These are phyloP conservation scores for Botrytis deweyae DNA, from an alignment of 2,329 filamentous ascomycete species.

Conservation along the genomic window DNA sequence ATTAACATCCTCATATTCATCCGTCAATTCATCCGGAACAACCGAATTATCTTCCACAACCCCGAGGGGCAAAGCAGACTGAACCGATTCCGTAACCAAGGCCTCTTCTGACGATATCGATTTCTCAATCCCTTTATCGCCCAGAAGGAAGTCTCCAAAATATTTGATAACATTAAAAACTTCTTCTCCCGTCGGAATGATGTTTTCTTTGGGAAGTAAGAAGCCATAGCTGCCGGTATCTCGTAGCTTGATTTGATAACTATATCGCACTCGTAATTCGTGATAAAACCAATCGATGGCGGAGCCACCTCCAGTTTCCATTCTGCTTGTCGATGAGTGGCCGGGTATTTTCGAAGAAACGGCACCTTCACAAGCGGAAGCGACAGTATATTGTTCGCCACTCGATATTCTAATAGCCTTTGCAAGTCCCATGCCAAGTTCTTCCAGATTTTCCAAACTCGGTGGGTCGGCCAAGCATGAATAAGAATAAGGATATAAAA, in stretches of 20 bases:
- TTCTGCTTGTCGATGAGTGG: slow-evolving; percentile 43
- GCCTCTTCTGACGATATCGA: slow-evolving; percentile 24
- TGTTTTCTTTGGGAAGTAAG: slow-evolving; percentile 79
- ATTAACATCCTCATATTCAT: slow-evolving; percentile 27
- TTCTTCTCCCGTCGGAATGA: slow-evolving; percentile 86
- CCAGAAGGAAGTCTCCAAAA: slow-evolving; percentile 75
- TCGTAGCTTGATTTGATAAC: slow-evolving; percentile 90
- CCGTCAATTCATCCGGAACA: slow-evolving; percentile 18
- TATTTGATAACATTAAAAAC: slow-evolving; percentile 80
- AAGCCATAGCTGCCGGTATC: slow-evolving; percentile 96
- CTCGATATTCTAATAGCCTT: slow-evolving; percentile 84
- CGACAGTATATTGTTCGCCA: slow-evolving; percentile 72
- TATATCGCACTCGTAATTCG: slow-evolving; percentile 75
- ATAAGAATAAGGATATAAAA: slow-evolving; percentile 89
- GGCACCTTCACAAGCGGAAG: slow-evolving; percentile 83
- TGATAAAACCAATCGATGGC: slow-evolving; percentile 96
- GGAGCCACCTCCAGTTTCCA: slow-evolving; percentile 78
- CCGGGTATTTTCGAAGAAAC: slow-evolving; percentile 45
- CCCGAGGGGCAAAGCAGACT: slow-evolving; percentile 10
- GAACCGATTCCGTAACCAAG: neutral
- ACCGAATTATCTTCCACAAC: neutral
- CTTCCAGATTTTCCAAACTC: slow-evolving; percentile 86
- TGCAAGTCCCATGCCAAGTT: slow-evolving; percentile 81
- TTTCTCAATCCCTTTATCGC: slow-evolving; percentile 65
- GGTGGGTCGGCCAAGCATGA: slow-evolving; percentile 77